A percentile compares a stretch with the other conserved stretches of the same genome.
Conservation (phyloP, 176 grass and related monocot genomes). For the Musa acuminata region DNA sequence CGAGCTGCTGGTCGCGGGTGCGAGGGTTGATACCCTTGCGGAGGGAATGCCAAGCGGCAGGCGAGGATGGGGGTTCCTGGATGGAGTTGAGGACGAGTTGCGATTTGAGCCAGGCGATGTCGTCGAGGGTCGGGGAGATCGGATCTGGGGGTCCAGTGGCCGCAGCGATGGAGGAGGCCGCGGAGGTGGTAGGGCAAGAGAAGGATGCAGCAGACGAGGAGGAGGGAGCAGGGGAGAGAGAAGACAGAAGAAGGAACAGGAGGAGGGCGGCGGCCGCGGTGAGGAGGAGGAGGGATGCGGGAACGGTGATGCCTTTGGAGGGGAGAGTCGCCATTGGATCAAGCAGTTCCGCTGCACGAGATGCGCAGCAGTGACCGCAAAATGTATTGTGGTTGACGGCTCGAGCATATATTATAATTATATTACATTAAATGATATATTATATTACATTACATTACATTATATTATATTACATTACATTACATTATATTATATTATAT, state of each 20-base stretch:
- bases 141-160: conserved; percentile 21
- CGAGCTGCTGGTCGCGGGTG: conserved; percentile 64
- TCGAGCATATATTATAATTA: too few relatives aligned
- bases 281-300: conserved; percentile 40
- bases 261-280: conserved; percentile 26
- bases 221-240: conserved; percentile 20
- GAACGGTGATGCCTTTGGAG: conserved; percentile 42
- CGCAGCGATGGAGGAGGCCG: conserved; percentile 35
- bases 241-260: conserved; percentile 42
- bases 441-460: too few relatives aligned
- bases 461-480: too few relatives aligned
- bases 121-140: conserved; percentile 40
- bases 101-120: conserved; percentile 62
- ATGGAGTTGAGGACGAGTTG: conserved; percentile 62
- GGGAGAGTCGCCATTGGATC: conserved; percentile 16
- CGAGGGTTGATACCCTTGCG: conserved; percentile 98
- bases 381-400: too few relatives aligned
- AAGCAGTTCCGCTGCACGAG: background rate
- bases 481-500: too few relatives aligned
- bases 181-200: conserved; percentile 32
- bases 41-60: conserved; percentile 48
- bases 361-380: too few relatives aligned
- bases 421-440: too few relatives aligned
- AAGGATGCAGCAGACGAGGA: conserved; percentile 38
- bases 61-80: conserved; percentile 25